Evolutionary conservation across 2,329 filamentous ascomycete species (phyloP).

Genomic region (Ramularia endophylla): DNA sequence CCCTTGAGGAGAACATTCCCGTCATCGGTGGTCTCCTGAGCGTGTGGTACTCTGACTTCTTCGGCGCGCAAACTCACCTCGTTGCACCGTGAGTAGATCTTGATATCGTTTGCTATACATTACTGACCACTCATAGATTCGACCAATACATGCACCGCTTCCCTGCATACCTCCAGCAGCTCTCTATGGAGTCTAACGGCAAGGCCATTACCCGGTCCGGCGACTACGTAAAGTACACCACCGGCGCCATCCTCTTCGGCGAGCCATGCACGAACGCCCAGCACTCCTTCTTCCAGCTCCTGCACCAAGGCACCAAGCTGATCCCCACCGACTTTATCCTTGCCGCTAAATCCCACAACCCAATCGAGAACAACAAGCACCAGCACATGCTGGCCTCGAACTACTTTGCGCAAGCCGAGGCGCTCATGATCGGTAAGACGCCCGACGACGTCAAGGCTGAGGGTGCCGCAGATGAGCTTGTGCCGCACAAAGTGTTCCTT

Average conservation of each 20-base stretch:
- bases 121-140: slow-evolving; percentile 53
- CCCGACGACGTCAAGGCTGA: slow-evolving; percentile 73
- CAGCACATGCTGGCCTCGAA: slow-evolving; percentile 94
- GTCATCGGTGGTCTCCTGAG: slow-evolving; percentile 86
- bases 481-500: slow-evolving; percentile 98
- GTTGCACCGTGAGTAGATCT: slow-evolving; percentile 85
- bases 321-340: slow-evolving; percentile 98
- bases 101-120: no score
- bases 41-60: slow-evolving; percentile 99
- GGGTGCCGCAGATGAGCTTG: slow-evolving; percentile 65
- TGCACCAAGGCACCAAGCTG: slow-evolving; percentile 98
- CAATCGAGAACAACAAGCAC: slow-evolving; percentile 84
- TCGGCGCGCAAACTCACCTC: slow-evolving; percentile 94
- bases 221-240: slow-evolving; percentile 92
- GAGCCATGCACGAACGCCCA: slow-evolving; percentile 99
- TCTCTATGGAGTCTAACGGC: slow-evolving; percentile 99
- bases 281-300: slow-evolving; percentile 99
- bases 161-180: slow-evolving; percentile 96
- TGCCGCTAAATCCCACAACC: slow-evolving; percentile 94
- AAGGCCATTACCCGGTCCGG: slow-evolving; percentile 90
- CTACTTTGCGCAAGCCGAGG: slow-evolving; percentile 85
- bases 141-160: slow-evolving; percentile 99
- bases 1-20: slow-evolving; percentile 92
- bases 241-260: slow-evolving; percentile 90
- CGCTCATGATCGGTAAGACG: slow-evolving; percentile 82